Conservation (phyloP, 2,329 filamentous ascomycete species). For the Fusarium sp. region DNA sequence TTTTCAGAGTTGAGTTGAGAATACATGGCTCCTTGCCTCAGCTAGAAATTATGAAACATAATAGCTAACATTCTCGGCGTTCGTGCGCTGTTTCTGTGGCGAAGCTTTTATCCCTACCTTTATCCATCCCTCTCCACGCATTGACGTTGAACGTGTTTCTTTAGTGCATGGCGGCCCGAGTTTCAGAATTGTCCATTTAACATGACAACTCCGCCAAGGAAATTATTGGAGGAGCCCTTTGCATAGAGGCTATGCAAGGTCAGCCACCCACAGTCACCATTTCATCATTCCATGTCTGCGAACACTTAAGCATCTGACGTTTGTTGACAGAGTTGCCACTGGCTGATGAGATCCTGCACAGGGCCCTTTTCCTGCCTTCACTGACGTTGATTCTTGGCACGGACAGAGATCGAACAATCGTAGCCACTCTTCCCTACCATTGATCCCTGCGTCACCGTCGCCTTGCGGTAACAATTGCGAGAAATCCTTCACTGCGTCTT, state of each 20-base stretch:
- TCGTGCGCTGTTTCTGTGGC: too few relatives aligned
- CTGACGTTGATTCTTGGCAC: not conserved
- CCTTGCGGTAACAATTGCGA: not conserved
- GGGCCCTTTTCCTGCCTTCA: not conserved
- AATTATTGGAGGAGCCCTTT: not conserved
- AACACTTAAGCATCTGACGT: not conserved
- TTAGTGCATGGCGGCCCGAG: not conserved
- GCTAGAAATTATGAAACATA: not conserved
- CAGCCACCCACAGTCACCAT: not conserved
- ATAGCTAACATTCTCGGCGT: too few relatives aligned
- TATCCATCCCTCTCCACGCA: not conserved
- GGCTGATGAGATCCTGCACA: not conserved
- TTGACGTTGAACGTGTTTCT: not conserved
- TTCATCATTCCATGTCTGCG: not conserved
- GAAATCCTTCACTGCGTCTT: not conserved
- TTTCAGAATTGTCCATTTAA: not conserved
- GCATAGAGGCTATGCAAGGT: not conserved
- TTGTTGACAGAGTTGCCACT: not conserved
- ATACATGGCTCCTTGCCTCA: not conserved
- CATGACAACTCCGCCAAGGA: not conserved
- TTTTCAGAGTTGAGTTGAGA: not conserved
- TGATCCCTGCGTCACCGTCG: not conserved
- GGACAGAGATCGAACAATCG: not conserved
- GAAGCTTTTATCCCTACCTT: not conserved
- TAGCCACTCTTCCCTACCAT: not conserved